Evolutionary conservation across 2,329 filamentous ascomycete genomes (phyloP), one percentile per base, ranked within the genome.

Genomic region (Monilinia polystroma): DNA sequence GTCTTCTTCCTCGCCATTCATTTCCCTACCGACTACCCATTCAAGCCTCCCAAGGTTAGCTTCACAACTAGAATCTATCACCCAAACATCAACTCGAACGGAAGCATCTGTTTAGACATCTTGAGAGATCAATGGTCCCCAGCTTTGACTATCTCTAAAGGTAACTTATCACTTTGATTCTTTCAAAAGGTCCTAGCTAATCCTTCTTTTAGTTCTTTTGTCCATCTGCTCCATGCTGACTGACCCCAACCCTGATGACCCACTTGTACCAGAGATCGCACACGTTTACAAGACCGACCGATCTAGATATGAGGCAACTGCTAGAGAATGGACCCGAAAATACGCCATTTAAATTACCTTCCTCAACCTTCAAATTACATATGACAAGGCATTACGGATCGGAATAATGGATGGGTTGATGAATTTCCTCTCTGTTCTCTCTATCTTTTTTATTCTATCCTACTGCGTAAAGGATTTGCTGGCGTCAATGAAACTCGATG

Each of bases 141-240:
- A 53, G 95, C 95, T 73, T 85, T 99, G 81, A 99, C 95, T 73
- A 98, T 99, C 77, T 97, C 92, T 70, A 99, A 99, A 88, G 95
- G 95, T 97, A 82, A 67, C 81, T 72, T 26, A 32, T 35, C 12
- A 45, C 32, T 52, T 10, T 69, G n/a, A 41, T 26, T n/a, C 35
- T 38, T 43, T 26, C 38, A 14, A 26, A 26, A 23, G 23, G 11
- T 51, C 23, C 38, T 6, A 18, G 18, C 41, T 69, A 70, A 63
- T 68, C 67, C 32, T 5, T 41, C 8, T 49, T 10, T 18, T 69
- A 98, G 95, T 99, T 67, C 86, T 99, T 38, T 87, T 99, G 72
- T 98, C 95, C 68, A 99, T 99, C 85, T 99, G 95, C 86, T 99
- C 95, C 64, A 98, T 99, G 95, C 85, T 99, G 80, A 99, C 95